These are phyloP conservation scores for Mitragyna speciosa DNA, from an alignment of 257 asterid species.

Conservation along the genomic window DNA sequence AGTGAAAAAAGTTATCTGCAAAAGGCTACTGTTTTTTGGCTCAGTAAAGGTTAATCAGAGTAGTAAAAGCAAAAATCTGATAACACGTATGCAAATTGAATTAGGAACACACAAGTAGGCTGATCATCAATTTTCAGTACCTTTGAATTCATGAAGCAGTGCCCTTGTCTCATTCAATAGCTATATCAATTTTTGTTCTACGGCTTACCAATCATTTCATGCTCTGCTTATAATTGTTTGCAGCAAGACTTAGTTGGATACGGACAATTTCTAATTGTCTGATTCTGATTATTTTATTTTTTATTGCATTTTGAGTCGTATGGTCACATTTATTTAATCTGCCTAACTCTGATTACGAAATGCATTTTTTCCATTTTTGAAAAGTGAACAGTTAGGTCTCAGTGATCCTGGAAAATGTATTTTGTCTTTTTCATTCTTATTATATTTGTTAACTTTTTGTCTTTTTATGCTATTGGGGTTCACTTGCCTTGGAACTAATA, in stretches of 20 bases:
- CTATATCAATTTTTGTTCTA: neutral
- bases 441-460: neutral
- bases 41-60: neutral
- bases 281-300: neutral
- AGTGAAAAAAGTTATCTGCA: too few species aligned
- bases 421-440: neutral
- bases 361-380: neutral
- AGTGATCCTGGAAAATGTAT: constrained; percentile 1
- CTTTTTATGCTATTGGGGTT: neutral
- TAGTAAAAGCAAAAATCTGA: neutral
- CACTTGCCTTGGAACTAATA: neutral
- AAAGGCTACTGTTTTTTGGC: neutral
- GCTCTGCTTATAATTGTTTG: neutral
- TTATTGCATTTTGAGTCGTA: neutral
- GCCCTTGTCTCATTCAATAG: too few species aligned
- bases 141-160: neutral
- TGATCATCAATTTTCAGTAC: neutral
- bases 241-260: neutral
- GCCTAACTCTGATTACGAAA: neutral
- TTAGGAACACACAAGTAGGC: neutral
- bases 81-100: too few species aligned
- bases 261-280: too few species aligned
- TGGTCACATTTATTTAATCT: too few species aligned
- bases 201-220: neutral
- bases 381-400: neutral